These are phyloP conservation scores for Aspergillus luchuensis DNA, from an alignment of 2,329 filamentous ascomycete genomes.

Conservation along the genomic window DNA sequence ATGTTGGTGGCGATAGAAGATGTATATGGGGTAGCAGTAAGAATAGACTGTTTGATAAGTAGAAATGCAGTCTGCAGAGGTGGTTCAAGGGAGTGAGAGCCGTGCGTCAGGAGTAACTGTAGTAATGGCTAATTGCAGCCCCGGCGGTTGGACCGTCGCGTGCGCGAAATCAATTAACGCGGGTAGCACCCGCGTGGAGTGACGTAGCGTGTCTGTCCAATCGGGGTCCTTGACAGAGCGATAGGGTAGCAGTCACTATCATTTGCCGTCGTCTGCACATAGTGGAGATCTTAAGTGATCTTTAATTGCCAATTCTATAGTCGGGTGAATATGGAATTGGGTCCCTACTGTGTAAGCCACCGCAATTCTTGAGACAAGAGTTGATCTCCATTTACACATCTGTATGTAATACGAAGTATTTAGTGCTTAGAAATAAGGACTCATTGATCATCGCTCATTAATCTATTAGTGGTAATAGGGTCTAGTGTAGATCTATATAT, in stretches of 20 bases:
- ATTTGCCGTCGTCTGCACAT: no score
- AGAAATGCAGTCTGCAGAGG: slow-evolving; percentile 7
- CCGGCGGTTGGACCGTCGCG: slow-evolving; percentile 22
- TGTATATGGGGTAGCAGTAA: background rate
- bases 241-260: no score
- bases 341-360: no score
- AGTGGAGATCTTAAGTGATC: background rate
- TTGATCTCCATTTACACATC: no score
- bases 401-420: no score
- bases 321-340: no score
- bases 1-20: slow-evolving; percentile 13
- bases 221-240: background rate
- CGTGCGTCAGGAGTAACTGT: background rate
- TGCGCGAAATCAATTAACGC: slow-evolving; percentile 36
- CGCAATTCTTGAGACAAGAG: no score
- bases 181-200: slow-evolving; percentile 17
- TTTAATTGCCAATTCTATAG: no score
- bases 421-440: background rate
- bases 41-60: background rate
- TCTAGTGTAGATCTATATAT: background rate
- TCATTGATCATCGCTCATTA: background rate
- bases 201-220: slow-evolving; percentile 27
- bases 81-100: background rate
- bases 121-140: background rate
- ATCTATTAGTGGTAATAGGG: background rate